A percentile compares a stretch with the other conserved stretches of the same genome.
Evolutionary conservation across 805 yeast species (phyloP).

Genomic region (Pichia phayaonensis): DNA sequence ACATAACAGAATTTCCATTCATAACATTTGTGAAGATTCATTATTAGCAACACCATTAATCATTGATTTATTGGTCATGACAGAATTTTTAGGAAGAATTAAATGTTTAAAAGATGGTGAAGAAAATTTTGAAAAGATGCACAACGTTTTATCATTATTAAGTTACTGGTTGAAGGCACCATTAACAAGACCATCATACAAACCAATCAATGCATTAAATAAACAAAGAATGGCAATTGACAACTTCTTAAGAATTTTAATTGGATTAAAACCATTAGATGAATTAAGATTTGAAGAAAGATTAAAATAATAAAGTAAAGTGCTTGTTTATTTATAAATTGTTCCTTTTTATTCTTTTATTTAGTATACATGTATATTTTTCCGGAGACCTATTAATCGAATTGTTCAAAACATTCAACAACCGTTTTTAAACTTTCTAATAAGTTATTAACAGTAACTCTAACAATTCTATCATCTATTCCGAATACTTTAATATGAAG

Average conservation of each 20-base stretch:
- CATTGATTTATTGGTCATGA: slow-evolving; percentile 81
- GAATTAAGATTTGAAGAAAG: slow-evolving; percentile 95
- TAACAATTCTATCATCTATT: slow-evolving; percentile 60
- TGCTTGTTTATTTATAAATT: no score
- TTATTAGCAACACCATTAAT: slow-evolving; percentile 90
- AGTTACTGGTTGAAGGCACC: slow-evolving; percentile 98
- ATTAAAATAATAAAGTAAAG: slow-evolving; percentile 31
- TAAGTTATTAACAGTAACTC: slow-evolving; percentile 80
- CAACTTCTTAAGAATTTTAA: slow-evolving; percentile 80
- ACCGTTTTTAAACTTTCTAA: slow-evolving; percentile 71
- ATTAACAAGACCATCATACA: slow-evolving; percentile 81
- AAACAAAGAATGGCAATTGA: slow-evolving; percentile 91
- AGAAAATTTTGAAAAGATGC: slow-evolving; percentile 54
- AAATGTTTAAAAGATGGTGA: slow-evolving; percentile 54
- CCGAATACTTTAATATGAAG: slow-evolving; percentile 49
- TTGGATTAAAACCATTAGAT: slow-evolving; percentile 84
- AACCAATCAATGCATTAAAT: slow-evolving; percentile 88
- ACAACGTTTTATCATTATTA: slow-evolving; percentile 79
- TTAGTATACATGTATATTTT: neutral
- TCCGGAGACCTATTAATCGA: slow-evolving; percentile 28
- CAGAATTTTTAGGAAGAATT: slow-evolving; percentile 86
- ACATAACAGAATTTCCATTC: slow-evolving; percentile 87
- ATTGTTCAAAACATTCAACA: slow-evolving; percentile 73
- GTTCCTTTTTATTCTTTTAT: neutral
- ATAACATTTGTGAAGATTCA: slow-evolving; percentile 95